These are phyloP conservation scores for Trichosporon sp. DNA, from an alignment of 1,284 basidiomycete genomes.

Conservation along the genomic window DNA sequence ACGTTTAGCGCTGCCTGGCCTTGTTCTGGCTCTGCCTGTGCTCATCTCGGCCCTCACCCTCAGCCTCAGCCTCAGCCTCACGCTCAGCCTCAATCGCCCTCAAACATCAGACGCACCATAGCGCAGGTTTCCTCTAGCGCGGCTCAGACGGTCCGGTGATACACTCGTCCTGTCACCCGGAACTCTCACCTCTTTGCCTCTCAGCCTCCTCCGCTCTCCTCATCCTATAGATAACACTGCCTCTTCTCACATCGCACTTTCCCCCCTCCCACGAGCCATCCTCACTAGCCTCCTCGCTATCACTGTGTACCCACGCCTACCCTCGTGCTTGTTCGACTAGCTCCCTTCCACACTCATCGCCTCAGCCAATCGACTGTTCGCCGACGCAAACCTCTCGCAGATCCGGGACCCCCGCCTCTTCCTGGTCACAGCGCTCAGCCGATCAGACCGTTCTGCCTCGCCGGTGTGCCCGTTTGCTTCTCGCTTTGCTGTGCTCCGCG, in stretches of 20 bases:
- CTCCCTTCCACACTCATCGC: background rate
- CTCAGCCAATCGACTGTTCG: background rate
- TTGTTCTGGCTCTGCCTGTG: background rate
- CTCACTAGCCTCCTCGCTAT: background rate
- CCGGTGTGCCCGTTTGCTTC: background rate
- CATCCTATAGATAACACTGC: background rate
- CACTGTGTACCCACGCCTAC: background rate
- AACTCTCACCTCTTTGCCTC: background rate
- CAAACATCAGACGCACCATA: background rate
- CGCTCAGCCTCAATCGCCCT: too few relatives aligned
- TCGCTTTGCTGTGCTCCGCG: too few relatives aligned
- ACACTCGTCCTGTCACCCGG: background rate
- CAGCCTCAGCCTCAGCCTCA: too few relatives aligned
- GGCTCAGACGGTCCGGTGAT: background rate
- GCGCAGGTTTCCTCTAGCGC: too few relatives aligned
- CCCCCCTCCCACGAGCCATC: background rate
- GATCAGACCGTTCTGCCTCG: background rate
- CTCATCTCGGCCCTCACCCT: background rate
- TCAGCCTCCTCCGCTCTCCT: background rate
- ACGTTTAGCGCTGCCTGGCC: background rate
- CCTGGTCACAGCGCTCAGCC: background rate
- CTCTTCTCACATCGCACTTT: background rate
- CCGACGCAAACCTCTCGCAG: background rate
- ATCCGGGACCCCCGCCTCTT: background rate
- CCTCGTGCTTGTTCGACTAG: background rate